A percentile compares a stretch with the other conserved stretches of the same genome.
Evolutionary conservation across 495 filamentous ascomycete genomes (phyloP).

Genomic region (Aspergillus ostianus): DNA sequence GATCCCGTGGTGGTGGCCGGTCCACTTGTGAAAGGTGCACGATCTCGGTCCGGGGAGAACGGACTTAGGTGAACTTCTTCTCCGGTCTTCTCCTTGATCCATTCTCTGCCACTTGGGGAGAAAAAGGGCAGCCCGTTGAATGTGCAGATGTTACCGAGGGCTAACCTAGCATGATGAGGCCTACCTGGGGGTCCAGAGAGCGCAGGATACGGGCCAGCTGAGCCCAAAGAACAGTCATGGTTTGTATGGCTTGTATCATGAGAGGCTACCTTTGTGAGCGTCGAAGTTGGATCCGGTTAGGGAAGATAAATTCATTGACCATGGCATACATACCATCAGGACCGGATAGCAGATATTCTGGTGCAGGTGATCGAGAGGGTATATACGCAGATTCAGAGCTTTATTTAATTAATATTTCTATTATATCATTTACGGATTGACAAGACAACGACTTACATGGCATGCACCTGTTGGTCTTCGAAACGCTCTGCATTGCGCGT

Average conservation of each 20-base stretch:
- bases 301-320: no score
- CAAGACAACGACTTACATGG: neutral
- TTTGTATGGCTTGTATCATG: neutral
- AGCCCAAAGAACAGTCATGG: no score
- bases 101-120: neutral
- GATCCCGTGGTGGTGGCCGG: no score
- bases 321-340: no score
- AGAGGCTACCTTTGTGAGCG: no score
- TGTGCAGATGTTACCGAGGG: slow-evolving; percentile 1
- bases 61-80: neutral
- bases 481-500: neutral
- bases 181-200: neutral
- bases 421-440: no score
- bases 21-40: neutral
- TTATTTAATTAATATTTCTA: neutral
- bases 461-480: neutral
- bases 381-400: neutral
- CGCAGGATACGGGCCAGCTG: no score
- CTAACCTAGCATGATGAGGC: neutral
- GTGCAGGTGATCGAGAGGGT: no score
- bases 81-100: slow-evolving; percentile 2
- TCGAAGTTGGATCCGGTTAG: no score
- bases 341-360: no score
- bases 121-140: slow-evolving; percentile 3
- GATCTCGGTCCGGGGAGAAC: neutral